Percentiles rank a stretch among this genome's conserved stretches.
These are phyloP conservation scores for Xylaria scruposa DNA, from an alignment of 495 filamentous ascomycete genomes.

Conservation along the genomic window DNA sequence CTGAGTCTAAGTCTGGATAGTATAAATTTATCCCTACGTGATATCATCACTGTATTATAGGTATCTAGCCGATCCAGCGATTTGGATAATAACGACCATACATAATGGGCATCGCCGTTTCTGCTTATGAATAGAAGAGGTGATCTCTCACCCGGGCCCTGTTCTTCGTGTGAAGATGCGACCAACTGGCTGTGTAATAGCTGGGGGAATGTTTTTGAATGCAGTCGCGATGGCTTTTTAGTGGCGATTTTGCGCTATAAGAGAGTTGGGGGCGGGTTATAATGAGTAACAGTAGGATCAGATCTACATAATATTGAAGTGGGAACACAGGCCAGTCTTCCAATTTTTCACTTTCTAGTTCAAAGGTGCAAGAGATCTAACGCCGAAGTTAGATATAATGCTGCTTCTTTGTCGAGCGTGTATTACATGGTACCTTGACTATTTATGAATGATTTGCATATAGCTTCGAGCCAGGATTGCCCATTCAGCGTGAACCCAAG, in stretches of 20 bases:
- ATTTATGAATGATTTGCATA: not conserved
- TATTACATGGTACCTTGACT: not conserved
- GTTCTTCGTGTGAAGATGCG: not conserved
- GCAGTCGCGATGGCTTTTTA: not conserved
- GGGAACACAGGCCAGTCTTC: not conserved
- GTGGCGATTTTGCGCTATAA: not conserved
- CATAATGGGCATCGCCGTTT: slow-evolving; percentile 2
- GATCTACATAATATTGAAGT: not conserved
- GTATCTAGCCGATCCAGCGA: slow-evolving; percentile 2
- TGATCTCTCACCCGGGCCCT: not conserved
- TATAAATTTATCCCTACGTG: not conserved
- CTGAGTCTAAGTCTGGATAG: not conserved
- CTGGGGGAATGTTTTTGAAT: not conserved
- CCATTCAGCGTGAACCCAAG: not conserved
- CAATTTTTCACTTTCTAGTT: not conserved
- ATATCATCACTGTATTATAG: slow-evolving; percentile 13
- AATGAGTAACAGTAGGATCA: not conserved
- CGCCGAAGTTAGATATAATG: not conserved
- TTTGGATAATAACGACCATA: not conserved
- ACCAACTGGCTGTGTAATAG: not conserved
- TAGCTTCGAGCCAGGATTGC: not conserved
- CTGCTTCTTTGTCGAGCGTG: not conserved
- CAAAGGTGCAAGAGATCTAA: not conserved
- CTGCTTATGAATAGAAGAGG: not conserved
- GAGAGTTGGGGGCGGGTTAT: not conserved